Base-by-base conservation (phyloP, 2,329 filamentous ascomycete genomes). In the Ceratocystis smalleyi region DNA sequence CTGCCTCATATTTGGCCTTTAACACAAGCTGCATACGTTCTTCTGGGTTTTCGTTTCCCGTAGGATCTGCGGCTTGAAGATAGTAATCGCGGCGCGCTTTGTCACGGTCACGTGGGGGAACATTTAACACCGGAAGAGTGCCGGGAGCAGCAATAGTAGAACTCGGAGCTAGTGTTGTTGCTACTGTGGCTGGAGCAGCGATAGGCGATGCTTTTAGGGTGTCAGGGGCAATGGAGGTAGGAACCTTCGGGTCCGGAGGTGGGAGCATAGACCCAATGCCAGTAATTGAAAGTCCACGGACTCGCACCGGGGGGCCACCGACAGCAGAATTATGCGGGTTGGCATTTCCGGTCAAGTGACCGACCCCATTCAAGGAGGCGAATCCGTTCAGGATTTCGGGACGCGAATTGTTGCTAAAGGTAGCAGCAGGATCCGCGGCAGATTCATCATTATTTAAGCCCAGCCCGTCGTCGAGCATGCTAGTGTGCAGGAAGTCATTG, bases 11-110 rank as follows among this genome's bases (percentile, higher is more conserved):
- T 75, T 99, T 99, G 68, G 94, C 94, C 73, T 88, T 89, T 65
- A 99, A 83, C 5, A 99, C 83, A 69, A 94, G 90, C 71, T 92
- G 88, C 89, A 99, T 96, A 67, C 94, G 87, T 73, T 96, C 90
- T 74, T 96, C 91, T 12, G 94, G 91, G 24, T 87, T 88, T n/a
- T 61, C 64, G 69, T 83, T 83, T 19, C 62, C 64, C 5, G 89
- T 89, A 1, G 94, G 94, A 73, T 99, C 94, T 61, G 94, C 94
- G 15, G 94, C 94, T 68, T 95, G 95, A 75, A 97, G 87, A 76
- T 96, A 97, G 75, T 96, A 99, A 73, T 97, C 92, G 69, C 89
- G 82, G 35, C 63, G 61, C 8, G 88, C 79, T 73, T 85, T 85
- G 71, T 94, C 89, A 73, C 83, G 84, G 65, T 78, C 76, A 17